These are phyloP conservation scores for Aspergillus fumigatiaffinis DNA, from an alignment of 2,329 filamentous ascomycete species.

Conservation along the genomic window DNA sequence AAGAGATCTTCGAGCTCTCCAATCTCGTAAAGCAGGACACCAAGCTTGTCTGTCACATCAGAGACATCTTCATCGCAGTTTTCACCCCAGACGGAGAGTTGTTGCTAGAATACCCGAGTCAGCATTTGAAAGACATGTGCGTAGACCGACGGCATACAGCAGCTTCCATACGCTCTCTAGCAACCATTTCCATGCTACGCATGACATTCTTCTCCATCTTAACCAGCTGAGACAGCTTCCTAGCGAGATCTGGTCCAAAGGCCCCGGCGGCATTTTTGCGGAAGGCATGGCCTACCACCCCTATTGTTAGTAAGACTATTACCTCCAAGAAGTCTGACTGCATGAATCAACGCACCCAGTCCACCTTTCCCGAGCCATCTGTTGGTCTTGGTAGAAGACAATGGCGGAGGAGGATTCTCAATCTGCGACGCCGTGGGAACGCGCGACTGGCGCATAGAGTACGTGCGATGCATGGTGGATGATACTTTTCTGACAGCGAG, in stretches of 20 bases:
- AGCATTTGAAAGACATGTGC: conserved; percentile 7
- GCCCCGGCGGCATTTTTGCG: conserved; percentile 50
- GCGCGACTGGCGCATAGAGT: conserved; percentile 96
- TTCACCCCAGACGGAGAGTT: conserved; percentile 98
- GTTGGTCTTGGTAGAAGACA: conserved; percentile 85
- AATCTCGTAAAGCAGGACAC: conserved; percentile 96
- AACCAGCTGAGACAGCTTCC: conserved; percentile 95
- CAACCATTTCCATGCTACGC: conserved; percentile 94
- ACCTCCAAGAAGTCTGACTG: conserved; percentile 4
- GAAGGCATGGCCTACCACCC: conserved; percentile 58
- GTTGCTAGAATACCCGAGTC: conserved; percentile 62
- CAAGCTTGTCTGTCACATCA: conserved; percentile 97
- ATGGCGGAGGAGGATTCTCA: conserved; percentile 87
- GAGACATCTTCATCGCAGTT: conserved; percentile 94
- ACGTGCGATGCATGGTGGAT: conserved; percentile 85
- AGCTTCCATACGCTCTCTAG: conserved; percentile 95
- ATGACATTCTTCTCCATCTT: conserved; percentile 99
- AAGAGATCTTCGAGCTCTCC: conserved; percentile 98
- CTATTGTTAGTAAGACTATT: conserved; percentile 12
- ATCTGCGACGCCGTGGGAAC: conserved; percentile 89
- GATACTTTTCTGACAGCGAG: neutral
- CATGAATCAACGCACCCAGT: conserved; percentile 62
- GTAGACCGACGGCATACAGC: conserved; percentile 63
- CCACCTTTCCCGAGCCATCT: conserved; percentile 84
- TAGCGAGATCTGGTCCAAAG: conserved; percentile 78